phyloP scores from a whole-genome alignment of 805 yeast species.

The Naumovozyma baii region DNA sequence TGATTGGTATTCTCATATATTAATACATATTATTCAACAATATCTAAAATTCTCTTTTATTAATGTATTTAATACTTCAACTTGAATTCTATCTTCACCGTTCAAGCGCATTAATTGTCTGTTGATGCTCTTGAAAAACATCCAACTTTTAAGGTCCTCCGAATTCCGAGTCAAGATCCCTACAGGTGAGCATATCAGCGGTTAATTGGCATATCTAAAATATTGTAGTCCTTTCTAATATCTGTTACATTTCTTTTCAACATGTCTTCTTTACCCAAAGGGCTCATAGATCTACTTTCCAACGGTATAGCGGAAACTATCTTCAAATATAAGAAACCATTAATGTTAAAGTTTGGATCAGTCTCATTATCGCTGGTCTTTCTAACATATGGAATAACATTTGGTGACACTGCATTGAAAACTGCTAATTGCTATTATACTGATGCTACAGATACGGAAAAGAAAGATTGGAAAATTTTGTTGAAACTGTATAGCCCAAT shows the following conservation, averaged over 20 bases:
- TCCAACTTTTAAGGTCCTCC: too few species aligned
- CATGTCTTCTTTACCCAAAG: constrained; percentile 3
- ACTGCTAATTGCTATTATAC: constrained; percentile 10
- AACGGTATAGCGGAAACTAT: constrained; percentile 16
- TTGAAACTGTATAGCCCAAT: constrained; percentile 20
- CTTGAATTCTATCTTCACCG: too few species aligned
- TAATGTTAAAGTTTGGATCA: constrained; percentile 14
- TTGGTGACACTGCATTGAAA: constrained; percentile 21
- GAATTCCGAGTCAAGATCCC: too few species aligned
- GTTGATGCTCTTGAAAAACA: too few species aligned
- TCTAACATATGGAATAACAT: constrained; percentile 22
- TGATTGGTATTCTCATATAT: too few species aligned
- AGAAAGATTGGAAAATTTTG: constrained; percentile 8
- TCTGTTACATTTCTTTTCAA: background rate
- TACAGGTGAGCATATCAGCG: too few species aligned
- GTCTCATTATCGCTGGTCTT: constrained; percentile 20
- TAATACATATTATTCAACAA: too few species aligned
- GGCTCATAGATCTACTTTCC: constrained; percentile 13
- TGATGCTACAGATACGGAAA: constrained; percentile 9
- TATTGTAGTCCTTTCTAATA: too few species aligned
- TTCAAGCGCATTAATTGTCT: too few species aligned
- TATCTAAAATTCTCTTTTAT: too few species aligned
- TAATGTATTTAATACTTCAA: too few species aligned
- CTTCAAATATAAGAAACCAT: constrained; percentile 12
- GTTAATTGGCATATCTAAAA: too few species aligned